A percentile compares a stretch with the other conserved stretches of the same genome.
Evolutionary conservation across 2,329 filamentous ascomycete genomes (phyloP).

Genomic region (Colletotrichum tabaci): DNA sequence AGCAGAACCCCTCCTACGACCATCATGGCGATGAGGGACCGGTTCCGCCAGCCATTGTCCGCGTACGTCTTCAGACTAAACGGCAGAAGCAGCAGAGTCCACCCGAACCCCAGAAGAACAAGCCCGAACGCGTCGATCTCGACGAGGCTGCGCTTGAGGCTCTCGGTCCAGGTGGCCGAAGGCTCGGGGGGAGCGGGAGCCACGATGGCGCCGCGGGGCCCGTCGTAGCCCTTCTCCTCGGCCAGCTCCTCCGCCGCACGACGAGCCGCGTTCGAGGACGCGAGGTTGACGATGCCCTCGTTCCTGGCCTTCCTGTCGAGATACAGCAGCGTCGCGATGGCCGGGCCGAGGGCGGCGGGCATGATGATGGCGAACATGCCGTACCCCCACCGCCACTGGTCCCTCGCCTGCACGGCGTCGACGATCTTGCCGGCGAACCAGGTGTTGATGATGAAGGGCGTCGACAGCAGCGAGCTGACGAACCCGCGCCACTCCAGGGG

Average conservation of each 20-base stretch:
- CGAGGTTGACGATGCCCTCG: slow-evolving; percentile 52
- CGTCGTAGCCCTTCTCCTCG: slow-evolving; percentile 40
- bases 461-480: slow-evolving; percentile 63
- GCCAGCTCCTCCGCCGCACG: slow-evolving; percentile 40
- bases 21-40: slow-evolving; percentile 62
- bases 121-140: slow-evolving; percentile 56
- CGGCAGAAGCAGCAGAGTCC: slow-evolving; percentile 67
- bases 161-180: slow-evolving; percentile 17
- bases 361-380: slow-evolving; percentile 70
- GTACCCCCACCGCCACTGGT: slow-evolving; percentile 59
- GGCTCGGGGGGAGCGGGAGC: slow-evolving; percentile 16
- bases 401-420: slow-evolving; percentile 53
- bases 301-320: slow-evolving; percentile 66
- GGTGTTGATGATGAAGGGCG: slow-evolving; percentile 75
- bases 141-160: slow-evolving; percentile 49
- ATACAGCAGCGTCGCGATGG: slow-evolving; percentile 63
- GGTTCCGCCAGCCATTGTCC: slow-evolving; percentile 58
- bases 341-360: slow-evolving; percentile 65
- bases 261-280: slow-evolving; percentile 47
- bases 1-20: slow-evolving; percentile 61
- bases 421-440: slow-evolving; percentile 75
- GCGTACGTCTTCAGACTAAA: slow-evolving; percentile 58
- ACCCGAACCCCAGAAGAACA: slow-evolving; percentile 62
- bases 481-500: slow-evolving; percentile 65
- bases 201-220: slow-evolving; percentile 44